A percentile compares a stretch with the other conserved stretches of the same genome.
phyloP scores from a whole-genome alignment of 257 asterid species.

The Apocynum venetum region DNA sequence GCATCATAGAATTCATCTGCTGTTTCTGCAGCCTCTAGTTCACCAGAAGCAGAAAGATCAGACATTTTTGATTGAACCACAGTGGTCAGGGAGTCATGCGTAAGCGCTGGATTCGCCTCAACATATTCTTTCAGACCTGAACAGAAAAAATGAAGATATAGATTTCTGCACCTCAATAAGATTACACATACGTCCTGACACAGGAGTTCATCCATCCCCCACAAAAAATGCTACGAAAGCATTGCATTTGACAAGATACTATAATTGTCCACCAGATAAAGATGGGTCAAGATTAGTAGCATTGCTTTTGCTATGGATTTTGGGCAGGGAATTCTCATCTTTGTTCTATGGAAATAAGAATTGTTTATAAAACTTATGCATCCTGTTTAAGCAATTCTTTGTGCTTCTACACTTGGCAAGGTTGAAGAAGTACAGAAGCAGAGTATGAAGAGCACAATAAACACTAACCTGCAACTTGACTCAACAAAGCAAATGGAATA shows the following conservation, averaged over 20 bases:
- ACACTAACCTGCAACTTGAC: slow-evolving; percentile 91
- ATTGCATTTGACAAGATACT: neutral
- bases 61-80: slow-evolving; percentile 51
- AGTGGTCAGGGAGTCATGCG: slow-evolving; percentile 41
- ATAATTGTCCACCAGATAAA: neutral
- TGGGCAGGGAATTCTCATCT: neutral
- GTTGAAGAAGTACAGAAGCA: neutral
- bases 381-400: neutral
- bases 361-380: neutral
- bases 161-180: neutral
- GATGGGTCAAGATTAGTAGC: neutral
- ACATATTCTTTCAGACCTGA: slow-evolving; percentile 91
- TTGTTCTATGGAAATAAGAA: neutral
- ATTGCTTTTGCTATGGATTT: neutral
- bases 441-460: neutral
- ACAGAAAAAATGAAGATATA: slow-evolving; percentile 14
- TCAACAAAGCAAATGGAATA: slow-evolving; percentile 82
- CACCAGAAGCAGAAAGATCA: slow-evolving; percentile 47
- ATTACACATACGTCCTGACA: neutral
- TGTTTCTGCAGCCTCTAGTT: slow-evolving; percentile 59
- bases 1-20: slow-evolving; percentile 93
- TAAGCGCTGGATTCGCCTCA: slow-evolving; percentile 78
- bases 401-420: neutral
- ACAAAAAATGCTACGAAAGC: neutral
- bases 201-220: too few relatives aligned